Conservation (phyloP, 164 flowering plant genomes). For the Sextonia rubra region DNA sequence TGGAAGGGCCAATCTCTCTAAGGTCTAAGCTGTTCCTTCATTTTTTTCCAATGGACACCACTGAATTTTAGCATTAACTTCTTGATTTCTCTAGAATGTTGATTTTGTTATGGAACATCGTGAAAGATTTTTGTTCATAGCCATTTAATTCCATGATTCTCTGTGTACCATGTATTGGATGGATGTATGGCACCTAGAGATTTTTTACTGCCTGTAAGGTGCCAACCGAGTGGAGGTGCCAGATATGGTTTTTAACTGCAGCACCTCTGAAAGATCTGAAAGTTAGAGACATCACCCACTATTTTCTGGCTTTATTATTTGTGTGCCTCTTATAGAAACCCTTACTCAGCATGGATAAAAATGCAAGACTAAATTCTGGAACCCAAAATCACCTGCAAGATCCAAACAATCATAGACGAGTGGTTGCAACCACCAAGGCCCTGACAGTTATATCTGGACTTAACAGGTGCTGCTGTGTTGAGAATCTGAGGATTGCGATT, state of each 20-base stretch:
- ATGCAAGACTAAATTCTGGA: not conserved
- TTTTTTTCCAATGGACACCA: not conserved
- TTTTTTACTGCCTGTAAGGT: not conserved
- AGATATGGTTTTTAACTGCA: not conserved
- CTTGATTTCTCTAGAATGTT: not conserved
- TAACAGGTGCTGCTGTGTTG: too few relatives aligned
- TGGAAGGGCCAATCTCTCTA: slow-evolving; percentile 38
- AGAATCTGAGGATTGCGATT: too few relatives aligned
- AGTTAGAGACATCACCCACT: not conserved
- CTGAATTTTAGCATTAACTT: not conserved
- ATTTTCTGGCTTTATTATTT: not conserved
- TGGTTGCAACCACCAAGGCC: too few relatives aligned
- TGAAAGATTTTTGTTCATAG: not conserved
- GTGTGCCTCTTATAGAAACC: not conserved
- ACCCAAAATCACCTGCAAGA: not conserved
- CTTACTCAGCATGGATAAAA: not conserved
- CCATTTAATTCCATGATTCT: not conserved
- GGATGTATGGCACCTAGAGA: not conserved
- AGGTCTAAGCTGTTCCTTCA: slow-evolving; percentile 42
- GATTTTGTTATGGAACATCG: too few relatives aligned
- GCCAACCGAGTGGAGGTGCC: not conserved
- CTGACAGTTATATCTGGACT: too few relatives aligned
- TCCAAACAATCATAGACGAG: too few relatives aligned
- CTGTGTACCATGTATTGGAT: not conserved
- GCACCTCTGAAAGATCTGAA: not conserved